phyloP scores from a whole-genome alignment of 208 protist genomes.

The Trypanosoma platydactyli region DNA sequence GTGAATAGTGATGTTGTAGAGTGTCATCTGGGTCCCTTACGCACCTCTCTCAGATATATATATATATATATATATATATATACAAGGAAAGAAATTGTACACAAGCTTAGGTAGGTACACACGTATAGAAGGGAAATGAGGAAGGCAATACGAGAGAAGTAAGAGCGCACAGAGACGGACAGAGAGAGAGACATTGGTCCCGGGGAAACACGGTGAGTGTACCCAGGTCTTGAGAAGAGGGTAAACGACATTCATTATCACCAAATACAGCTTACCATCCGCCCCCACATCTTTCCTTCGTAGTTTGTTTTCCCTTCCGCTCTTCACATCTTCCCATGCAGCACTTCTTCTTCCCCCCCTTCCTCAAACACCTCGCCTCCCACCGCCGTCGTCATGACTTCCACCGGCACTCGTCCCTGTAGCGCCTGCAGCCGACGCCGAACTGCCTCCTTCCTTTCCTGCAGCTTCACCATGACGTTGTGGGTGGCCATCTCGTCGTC shows the following conservation, averaged over 20 bases:
- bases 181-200: no score
- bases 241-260: no score
- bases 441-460: conserved; percentile 47
- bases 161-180: no score
- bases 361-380: neutral
- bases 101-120: no score
- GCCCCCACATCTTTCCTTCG: neutral
- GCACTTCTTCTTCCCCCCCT: conserved; percentile 1
- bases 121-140: no score
- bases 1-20: conserved; percentile 79
- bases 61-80: no score
- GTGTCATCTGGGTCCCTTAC: conserved; percentile 40
- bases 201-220: no score
- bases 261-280: neutral
- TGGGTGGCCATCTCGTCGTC: neutral
- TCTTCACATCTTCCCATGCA: neutral
- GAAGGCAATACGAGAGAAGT: no score
- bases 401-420: conserved; percentile 30
- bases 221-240: no score
- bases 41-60: conserved; percentile 7
- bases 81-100: no score
- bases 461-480: conserved; percentile 29
- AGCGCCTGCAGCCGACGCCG: conserved; percentile 51
- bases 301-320: no score
- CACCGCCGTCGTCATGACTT: neutral